Conservation (phyloP, 164 flowering plant genomes). For the Umbellularia californica region DNA sequence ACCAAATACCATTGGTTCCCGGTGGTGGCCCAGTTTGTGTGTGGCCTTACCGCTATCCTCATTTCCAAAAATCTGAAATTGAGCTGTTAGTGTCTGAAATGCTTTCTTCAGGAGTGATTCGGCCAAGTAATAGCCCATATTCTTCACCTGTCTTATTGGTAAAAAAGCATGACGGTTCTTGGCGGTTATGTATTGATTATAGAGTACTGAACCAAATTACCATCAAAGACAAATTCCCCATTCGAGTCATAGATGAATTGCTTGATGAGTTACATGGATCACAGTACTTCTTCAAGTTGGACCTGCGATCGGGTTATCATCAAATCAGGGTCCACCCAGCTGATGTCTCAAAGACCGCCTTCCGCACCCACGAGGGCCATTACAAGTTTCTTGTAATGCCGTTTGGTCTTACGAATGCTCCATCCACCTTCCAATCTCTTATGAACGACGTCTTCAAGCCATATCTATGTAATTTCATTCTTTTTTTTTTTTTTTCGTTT, state of each 20-base stretch:
- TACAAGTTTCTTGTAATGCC: conserved; percentile 22
- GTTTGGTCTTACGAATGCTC: conserved; percentile 20
- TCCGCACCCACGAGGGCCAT: conserved; percentile 15
- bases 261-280: conserved; percentile 14
- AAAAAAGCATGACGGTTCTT: conserved; percentile 12
- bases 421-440: conserved; percentile 13
- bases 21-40: too few species aligned
- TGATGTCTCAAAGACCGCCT: conserved; percentile 15
- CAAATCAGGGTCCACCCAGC: background rate
- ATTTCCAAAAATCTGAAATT: too few species aligned
- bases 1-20: too few species aligned
- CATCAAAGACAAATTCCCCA: conserved; percentile 3
- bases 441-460: too few species aligned
- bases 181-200: conserved; percentile 7
- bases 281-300: conserved; percentile 11
- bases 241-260: conserved; percentile 2
- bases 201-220: conserved; percentile 7
- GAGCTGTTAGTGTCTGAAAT: too few species aligned
- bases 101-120: too few species aligned
- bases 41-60: too few species aligned
- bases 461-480: too few species aligned
- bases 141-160: background rate
- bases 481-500: too few species aligned
- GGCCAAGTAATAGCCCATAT: too few species aligned
- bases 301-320: background rate